Conservation (phyloP, 768 basidiomycete genomes). For the Podaxis sp. region DNA sequence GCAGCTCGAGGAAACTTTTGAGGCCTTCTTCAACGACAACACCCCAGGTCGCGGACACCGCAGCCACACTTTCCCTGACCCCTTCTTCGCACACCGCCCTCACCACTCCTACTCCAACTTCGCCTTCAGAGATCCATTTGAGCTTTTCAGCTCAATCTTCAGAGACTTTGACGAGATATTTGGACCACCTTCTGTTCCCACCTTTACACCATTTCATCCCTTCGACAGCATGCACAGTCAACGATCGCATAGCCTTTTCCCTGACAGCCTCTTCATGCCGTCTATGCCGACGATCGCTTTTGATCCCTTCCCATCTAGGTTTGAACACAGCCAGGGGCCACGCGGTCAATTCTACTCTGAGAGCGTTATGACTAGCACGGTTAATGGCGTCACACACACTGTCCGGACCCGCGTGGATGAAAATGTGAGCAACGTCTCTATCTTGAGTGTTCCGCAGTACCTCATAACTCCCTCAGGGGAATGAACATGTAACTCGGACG, state of each 20-base stretch:
- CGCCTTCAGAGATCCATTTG: constrained; percentile 70
- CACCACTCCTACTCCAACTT: constrained; percentile 30
- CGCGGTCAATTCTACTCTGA: constrained; percentile 41
- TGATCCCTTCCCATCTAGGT: not conserved
- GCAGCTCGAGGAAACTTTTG: constrained; percentile 22
- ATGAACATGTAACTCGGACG: constrained; percentile 65
- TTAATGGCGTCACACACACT: constrained; percentile 69
- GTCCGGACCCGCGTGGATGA: constrained; percentile 50
- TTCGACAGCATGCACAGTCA: not conserved
- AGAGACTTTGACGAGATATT: constrained; percentile 30
- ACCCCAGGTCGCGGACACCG: constrained; percentile 18
- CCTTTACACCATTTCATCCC: not conserved
- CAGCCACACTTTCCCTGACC: constrained; percentile 33
- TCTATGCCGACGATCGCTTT: constrained; percentile 9
- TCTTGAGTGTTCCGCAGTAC: constrained; percentile 7
- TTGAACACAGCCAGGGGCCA: constrained; percentile 19
- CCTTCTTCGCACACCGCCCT: constrained; percentile 33
- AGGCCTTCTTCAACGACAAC: constrained; percentile 1
- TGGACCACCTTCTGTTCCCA: constrained; percentile 17
- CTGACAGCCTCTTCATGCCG: constrained; percentile 8
- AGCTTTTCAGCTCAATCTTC: constrained; percentile 70
- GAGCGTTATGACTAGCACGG: constrained; percentile 48
- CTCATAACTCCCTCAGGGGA: constrained; percentile 44
- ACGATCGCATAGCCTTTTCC: not conserved
- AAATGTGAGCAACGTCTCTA: constrained; percentile 37